These are phyloP conservation scores for Tylopilus rubrobrunneus DNA, from an alignment of 768 basidiomycete species.

Conservation along the genomic window DNA sequence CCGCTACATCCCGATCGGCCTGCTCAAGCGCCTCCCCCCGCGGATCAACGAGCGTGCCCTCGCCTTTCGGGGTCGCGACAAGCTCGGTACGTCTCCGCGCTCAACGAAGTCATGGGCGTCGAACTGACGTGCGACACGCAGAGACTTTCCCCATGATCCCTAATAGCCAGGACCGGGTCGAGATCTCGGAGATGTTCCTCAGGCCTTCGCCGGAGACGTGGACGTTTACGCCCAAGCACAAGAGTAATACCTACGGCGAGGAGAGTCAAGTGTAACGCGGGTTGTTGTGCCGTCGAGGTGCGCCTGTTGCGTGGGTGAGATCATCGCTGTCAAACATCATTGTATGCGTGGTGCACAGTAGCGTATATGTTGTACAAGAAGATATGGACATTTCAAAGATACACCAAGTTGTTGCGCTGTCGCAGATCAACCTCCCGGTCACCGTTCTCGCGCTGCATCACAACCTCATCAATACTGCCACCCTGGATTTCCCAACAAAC, in stretches of 20 bases:
- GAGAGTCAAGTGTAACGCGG: constrained; percentile 54
- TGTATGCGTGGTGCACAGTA: no score
- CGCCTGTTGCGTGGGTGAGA: no score
- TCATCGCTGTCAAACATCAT: no score
- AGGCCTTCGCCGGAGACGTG: constrained; percentile 82
- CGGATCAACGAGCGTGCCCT: constrained; percentile 90
- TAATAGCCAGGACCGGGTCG: constrained; percentile 85
- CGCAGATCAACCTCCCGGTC: constrained; percentile 35
- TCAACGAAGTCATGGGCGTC: background rate
- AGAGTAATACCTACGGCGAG: constrained; percentile 73
- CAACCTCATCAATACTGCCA: constrained; percentile 23
- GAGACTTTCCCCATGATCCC: constrained; percentile 82
- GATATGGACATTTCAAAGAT: no score
- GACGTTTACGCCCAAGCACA: constrained; percentile 90
- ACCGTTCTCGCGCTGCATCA: constrained; percentile 12
- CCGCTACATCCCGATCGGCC: constrained; percentile 91
- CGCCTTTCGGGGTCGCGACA: constrained; percentile 80
- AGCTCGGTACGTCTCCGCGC: constrained; percentile 58
- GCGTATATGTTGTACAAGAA: no score
- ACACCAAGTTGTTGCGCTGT: no score
- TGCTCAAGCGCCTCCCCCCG: constrained; percentile 78
- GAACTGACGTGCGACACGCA: constrained; percentile 24
- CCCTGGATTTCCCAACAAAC: constrained; percentile 57
- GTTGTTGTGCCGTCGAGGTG: background rate
- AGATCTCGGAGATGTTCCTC: constrained; percentile 92